Percentiles rank a stretch among this genome's conserved stretches.
Evolutionary conservation across 2,329 filamentous ascomycete genomes (phyloP).

Genomic region (Grosmannia serpens): DNA sequence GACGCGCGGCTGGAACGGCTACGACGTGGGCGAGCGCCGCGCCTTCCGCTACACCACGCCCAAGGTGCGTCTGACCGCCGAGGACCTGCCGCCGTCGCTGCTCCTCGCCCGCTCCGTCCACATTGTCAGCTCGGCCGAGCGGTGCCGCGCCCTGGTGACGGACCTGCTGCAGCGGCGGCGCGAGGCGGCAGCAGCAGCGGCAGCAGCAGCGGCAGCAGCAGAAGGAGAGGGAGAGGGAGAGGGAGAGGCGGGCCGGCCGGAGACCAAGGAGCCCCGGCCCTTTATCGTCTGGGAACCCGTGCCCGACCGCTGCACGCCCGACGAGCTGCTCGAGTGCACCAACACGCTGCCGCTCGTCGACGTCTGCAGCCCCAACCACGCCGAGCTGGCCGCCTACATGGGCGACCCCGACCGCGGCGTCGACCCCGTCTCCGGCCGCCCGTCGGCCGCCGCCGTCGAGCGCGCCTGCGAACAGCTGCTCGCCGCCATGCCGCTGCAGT

Average conservation of each 20-base stretch:
- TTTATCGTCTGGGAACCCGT: conserved; percentile 93
- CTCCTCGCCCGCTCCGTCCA: conserved; percentile 71
- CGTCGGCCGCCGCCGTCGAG: conserved; percentile 42
- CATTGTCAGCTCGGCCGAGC: conserved; percentile 68
- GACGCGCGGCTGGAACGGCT: conserved; percentile 88
- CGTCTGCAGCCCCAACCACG: conserved; percentile 68
- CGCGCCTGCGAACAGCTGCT: conserved; percentile 51
- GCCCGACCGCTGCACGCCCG: conserved; percentile 71
- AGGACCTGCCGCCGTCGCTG: conserved; percentile 54
- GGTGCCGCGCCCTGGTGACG: conserved; percentile 65
- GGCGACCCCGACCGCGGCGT: conserved; percentile 43
- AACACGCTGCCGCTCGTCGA: conserved; percentile 51
- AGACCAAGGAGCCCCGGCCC: conserved; percentile 32
- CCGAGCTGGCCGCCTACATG: conserved; percentile 82
- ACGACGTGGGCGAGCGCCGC: conserved; percentile 45
- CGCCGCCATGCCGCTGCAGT: conserved; percentile 51
- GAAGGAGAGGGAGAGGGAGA: too few relatives aligned
- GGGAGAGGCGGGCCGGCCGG: too few relatives aligned
- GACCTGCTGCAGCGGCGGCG: conserved; percentile 50
- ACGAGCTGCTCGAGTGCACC: conserved; percentile 52
- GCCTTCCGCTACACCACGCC: conserved; percentile 82
- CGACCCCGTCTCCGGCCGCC: conserved; percentile 41
- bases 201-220: too few relatives aligned
- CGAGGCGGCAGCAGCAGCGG: too few relatives aligned
- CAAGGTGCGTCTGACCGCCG: conserved; percentile 67